phyloP scores from a whole-genome alignment of 2,329 filamentous ascomycete genomes.

The Ceratocystis lukuohia region DNA sequence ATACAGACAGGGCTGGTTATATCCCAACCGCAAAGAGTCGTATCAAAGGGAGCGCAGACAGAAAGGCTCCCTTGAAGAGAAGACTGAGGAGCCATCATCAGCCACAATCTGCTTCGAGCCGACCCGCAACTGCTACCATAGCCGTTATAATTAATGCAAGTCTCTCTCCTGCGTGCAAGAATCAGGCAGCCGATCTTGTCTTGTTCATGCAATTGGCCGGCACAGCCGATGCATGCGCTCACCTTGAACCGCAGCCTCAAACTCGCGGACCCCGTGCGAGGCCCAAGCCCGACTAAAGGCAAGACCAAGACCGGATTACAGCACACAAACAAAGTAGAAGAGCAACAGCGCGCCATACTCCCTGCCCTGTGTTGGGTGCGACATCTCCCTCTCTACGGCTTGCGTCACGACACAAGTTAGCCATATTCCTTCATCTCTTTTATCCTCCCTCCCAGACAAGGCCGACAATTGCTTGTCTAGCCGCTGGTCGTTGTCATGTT shows the following conservation, averaged over 20 bases:
- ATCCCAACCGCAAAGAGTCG: not conserved
- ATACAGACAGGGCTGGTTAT: not conserved
- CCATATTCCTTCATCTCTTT: not conserved
- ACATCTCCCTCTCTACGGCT: not conserved
- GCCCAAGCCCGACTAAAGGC: no score
- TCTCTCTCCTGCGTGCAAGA: not conserved
- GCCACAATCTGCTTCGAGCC: not conserved
- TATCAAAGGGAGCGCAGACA: not conserved
- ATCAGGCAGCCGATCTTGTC: not conserved
- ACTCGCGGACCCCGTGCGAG: no score
- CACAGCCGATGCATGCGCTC: no score
- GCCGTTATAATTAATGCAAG: not conserved
- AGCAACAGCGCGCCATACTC: not conserved
- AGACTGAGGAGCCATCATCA: no score
- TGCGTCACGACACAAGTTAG: not conserved
- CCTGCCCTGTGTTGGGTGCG: not conserved
- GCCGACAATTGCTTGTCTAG: not conserved
- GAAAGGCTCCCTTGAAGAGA: not conserved
- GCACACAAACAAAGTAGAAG: not conserved
- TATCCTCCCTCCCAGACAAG: not conserved
- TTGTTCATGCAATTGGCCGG: not conserved
- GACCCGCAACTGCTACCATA: not conserved
- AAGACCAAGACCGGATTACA: not conserved
- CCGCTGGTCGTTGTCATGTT: not conserved
- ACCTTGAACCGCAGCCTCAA: no score